Conservation (phyloP, 176 grass and related monocot species). For the Raddia guianensis region DNA sequence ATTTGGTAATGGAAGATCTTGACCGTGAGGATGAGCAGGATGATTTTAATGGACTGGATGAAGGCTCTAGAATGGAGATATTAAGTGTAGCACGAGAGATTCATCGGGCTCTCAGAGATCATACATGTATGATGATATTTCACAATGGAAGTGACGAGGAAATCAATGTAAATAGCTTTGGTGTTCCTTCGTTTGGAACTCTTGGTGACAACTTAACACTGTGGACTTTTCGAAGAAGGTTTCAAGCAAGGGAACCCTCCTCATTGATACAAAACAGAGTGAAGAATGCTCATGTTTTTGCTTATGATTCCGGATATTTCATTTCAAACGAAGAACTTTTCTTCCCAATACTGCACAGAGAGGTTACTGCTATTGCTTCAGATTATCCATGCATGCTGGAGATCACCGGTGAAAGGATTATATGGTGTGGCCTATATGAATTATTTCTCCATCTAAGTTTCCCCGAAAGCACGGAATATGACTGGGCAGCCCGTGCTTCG, state of each 20-base stretch:
- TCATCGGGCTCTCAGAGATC: neutral
- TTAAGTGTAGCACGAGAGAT: neutral
- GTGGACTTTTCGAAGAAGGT: conserved; percentile 1
- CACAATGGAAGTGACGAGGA: conserved; percentile 21
- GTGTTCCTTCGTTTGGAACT: neutral
- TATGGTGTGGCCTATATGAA: neutral
- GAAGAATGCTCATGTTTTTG: neutral
- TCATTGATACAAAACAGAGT: neutral
- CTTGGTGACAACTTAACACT: neutral
- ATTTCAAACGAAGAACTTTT: neutral
- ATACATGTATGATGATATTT: conserved; percentile 22
- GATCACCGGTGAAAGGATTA: fast-evolving
- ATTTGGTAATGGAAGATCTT: neutral
- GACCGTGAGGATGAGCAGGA: conserved; percentile 21
- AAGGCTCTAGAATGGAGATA: neutral
- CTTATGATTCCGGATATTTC: neutral
- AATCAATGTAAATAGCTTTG: neutral
- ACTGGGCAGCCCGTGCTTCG: neutral
- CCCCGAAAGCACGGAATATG: fast-evolving
- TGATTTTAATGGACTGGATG: neutral
- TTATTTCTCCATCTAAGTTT: neutral
- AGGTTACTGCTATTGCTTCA: neutral
- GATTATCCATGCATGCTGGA: no score
- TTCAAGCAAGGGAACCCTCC: neutral
- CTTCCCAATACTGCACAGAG: neutral